Evolutionary conservation across 495 filamentous ascomycete genomes (phyloP).

Genomic region (Penicillium bovifimosum): DNA sequence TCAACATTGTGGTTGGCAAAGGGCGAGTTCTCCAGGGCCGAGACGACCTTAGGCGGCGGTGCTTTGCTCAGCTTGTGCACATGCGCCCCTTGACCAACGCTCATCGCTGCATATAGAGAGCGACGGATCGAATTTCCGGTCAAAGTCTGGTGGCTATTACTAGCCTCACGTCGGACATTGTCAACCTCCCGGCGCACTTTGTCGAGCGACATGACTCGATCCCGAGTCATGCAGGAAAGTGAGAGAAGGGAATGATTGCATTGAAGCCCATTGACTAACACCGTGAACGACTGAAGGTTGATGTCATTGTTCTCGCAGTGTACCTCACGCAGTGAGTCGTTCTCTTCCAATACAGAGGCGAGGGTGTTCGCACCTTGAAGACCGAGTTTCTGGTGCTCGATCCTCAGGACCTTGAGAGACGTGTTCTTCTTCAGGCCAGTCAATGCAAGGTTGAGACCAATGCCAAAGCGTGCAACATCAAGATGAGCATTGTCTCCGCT

Average conservation of each 20-base stretch:
- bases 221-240: slow-evolving; percentile 60
- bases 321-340: slow-evolving; percentile 59
- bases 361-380: slow-evolving; percentile 69
- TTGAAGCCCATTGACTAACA: slow-evolving; percentile 66
- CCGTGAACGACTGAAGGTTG: slow-evolving; percentile 70
- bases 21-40: slow-evolving; percentile 23
- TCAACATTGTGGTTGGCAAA: slow-evolving; percentile 47
- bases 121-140: slow-evolving; percentile 43
- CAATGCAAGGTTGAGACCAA: slow-evolving; percentile 73
- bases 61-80: slow-evolving; percentile 34
- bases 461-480: slow-evolving; percentile 79
- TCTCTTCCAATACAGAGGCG: slow-evolving; percentile 69
- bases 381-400: slow-evolving; percentile 63
- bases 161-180: slow-evolving; percentile 43
- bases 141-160: slow-evolving; percentile 21
- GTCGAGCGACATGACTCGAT: slow-evolving; percentile 56
- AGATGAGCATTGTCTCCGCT: slow-evolving; percentile 86
- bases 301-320: slow-evolving; percentile 78
- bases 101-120: slow-evolving; percentile 40
- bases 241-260: slow-evolving; percentile 60
- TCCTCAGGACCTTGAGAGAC: slow-evolving; percentile 65
- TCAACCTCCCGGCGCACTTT: slow-evolving; percentile 56
- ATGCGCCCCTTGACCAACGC: slow-evolving; percentile 24
- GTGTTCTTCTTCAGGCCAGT: slow-evolving; percentile 70
- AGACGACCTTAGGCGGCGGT: slow-evolving; percentile 18